Conservation (phyloP, 2,329 filamentous ascomycete species). For the Nothomitra cinnamomea region DNA sequence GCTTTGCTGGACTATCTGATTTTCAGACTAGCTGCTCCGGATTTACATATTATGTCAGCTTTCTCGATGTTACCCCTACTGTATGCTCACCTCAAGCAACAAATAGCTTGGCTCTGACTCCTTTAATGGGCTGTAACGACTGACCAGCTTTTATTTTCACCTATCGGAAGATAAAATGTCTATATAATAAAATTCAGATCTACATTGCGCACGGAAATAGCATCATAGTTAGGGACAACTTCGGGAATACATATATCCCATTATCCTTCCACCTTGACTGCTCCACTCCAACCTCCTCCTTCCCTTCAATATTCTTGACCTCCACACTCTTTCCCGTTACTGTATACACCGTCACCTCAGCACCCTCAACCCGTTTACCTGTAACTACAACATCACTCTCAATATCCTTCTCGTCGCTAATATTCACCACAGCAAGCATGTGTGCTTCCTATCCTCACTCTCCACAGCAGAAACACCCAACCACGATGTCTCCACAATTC, state of each 20-base stretch:
- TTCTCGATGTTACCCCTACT: no score
- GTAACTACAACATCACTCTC: conserved; percentile 31
- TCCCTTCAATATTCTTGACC: conserved; percentile 43
- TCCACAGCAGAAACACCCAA: conserved; percentile 49
- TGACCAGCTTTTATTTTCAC: no score
- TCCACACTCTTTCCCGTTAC: conserved; percentile 41
- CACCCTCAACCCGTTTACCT: conserved; percentile 31
- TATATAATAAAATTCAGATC: no score
- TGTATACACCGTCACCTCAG: conserved; percentile 41
- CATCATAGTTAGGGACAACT: conserved; percentile 53
- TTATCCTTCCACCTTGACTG: conserved; percentile 47
- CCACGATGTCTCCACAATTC: conserved; percentile 50
- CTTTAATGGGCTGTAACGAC: no score
- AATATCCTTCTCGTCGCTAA: conserved; percentile 42
- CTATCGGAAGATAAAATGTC: no score
- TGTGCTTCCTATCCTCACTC: conserved; percentile 18
- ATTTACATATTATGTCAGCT: neutral
- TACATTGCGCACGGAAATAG: conserved; percentile 8
- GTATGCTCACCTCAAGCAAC: no score
- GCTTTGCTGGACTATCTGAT: neutral
- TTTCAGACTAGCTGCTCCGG: neutral
- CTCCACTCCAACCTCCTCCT: conserved; percentile 42
- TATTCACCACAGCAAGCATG: conserved; percentile 48
- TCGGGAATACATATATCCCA: conserved; percentile 46
- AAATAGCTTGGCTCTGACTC: no score